phyloP scores from a whole-genome alignment of 129 eudicot species.

The Heracleum sosnowskyi region DNA sequence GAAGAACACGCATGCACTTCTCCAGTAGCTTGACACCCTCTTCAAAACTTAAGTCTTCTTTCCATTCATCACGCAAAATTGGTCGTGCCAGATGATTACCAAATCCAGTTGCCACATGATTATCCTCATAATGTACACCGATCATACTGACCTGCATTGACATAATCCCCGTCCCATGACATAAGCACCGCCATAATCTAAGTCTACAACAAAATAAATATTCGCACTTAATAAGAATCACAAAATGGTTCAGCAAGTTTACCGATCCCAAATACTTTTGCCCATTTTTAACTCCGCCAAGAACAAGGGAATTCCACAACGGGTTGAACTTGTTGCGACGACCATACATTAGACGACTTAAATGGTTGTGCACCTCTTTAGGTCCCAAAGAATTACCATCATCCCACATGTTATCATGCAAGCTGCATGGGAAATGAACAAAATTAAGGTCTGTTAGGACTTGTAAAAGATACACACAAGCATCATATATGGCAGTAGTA shows the following conservation, averaged over 20 bases:
- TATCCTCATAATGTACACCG: conserved; percentile 79
- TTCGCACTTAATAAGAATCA: background rate
- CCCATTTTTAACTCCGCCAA: conserved; percentile 2
- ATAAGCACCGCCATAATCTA: background rate
- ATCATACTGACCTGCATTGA: conserved; percentile 4
- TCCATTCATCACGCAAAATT: conserved; percentile 75
- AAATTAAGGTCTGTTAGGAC: background rate
- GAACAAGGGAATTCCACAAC: conserved; percentile 4
- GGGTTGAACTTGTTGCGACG: conserved; percentile 2
- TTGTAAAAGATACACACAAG: background rate
- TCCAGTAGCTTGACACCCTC: conserved; percentile 71
- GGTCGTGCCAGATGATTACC: conserved; percentile 83
- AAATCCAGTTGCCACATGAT: conserved; percentile 81
- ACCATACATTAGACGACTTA: background rate
- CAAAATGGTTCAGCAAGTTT: background rate
- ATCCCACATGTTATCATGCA: conserved; percentile 5
- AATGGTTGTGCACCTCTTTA: conserved; percentile 2
- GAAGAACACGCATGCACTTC: conserved; percentile 84
- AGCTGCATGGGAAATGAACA: background rate
- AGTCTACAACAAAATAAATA: background rate
- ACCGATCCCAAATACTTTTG: conserved; percentile 5
- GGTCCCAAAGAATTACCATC: conserved; percentile 5
- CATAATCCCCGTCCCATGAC: background rate
- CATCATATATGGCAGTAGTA: background rate
- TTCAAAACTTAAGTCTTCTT: conserved; percentile 60